Conservation (phyloP, 2,329 filamentous ascomycete species). For the Capronia epimyces region DNA sequence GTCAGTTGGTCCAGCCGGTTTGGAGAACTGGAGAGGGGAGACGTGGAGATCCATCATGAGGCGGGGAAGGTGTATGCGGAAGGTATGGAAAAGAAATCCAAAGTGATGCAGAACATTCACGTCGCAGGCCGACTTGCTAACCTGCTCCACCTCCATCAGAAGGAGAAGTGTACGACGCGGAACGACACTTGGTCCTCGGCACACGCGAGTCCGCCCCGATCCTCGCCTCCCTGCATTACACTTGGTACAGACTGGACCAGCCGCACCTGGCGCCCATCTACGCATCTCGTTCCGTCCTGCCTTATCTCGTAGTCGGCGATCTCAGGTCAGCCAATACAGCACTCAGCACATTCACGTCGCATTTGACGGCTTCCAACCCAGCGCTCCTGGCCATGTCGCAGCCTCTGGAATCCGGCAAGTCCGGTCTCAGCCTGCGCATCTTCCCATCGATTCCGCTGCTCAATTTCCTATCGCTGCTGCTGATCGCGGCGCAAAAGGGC, state of each 20-base stretch:
- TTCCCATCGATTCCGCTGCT: slow-evolving; percentile 90
- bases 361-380: slow-evolving; percentile 53
- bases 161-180: slow-evolving; percentile 86
- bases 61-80: slow-evolving; percentile 83
- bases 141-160: slow-evolving; percentile 46
- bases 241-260: slow-evolving; percentile 87
- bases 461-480: slow-evolving; percentile 82
- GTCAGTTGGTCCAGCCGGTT: slow-evolving; percentile 81
- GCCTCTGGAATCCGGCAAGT: slow-evolving; percentile 67
- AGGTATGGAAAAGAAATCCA: no score
- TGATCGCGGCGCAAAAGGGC: slow-evolving; percentile 77
- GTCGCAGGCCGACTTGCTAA: not conserved
- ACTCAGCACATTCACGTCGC: slow-evolving; percentile 68
- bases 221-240: slow-evolving; percentile 77
- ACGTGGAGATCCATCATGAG: slow-evolving; percentile 91
- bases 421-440: slow-evolving; percentile 61
- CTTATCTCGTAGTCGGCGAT: slow-evolving; percentile 87
- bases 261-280: slow-evolving; percentile 82
- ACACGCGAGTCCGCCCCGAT: slow-evolving; percentile 81
- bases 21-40: slow-evolving; percentile 74
- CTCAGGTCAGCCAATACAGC: slow-evolving; percentile 80
- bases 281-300: slow-evolving; percentile 77
- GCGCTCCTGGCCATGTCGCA: slow-evolving; percentile 61
- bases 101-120: no score
- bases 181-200: slow-evolving; percentile 69